Evolutionary conservation across 495 filamentous ascomycete genomes (phyloP).

Genomic region (Trichoderma gamsii): DNA sequence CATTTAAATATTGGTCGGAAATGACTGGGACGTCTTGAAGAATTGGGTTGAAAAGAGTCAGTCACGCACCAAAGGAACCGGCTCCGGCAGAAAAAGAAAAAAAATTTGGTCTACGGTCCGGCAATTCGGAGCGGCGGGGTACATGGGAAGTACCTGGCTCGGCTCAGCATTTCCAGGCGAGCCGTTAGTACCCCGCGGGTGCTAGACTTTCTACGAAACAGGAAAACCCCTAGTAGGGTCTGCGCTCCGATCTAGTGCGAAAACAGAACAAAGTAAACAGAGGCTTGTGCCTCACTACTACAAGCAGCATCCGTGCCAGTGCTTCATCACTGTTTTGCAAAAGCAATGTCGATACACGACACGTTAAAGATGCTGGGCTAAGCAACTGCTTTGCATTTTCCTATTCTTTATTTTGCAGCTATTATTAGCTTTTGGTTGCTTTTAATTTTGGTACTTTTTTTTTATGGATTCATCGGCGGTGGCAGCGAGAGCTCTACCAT

Average conservation of each 20-base stretch:
- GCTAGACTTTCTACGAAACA: neutral
- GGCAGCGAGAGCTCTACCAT: neutral
- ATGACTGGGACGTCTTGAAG: conserved; percentile 7
- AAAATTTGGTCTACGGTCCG: conserved; percentile 9
- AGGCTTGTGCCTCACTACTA: neutral
- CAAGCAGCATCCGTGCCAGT: neutral
- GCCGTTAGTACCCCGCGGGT: neutral
- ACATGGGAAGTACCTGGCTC: neutral
- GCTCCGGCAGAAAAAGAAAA: conserved; percentile 2
- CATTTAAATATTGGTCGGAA: conserved; percentile 4
- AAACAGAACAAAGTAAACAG: conserved; percentile 19
- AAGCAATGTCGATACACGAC: neutral
- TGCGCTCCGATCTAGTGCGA: neutral
- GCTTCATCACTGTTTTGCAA: neutral
- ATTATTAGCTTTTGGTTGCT: neutral
- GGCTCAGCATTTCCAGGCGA: neutral
- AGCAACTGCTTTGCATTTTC: neutral
- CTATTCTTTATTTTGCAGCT: neutral
- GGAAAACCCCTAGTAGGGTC: neutral
- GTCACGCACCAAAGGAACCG: neutral
- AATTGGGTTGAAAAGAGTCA: conserved; percentile 11
- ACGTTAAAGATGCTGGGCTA: neutral
- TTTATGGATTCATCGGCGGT: neutral
- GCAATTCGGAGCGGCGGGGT: conserved; percentile 12
- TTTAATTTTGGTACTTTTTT: neutral